phyloP scores from a whole-genome alignment of 164 flowering plant species.

The Nelumbo lutea region DNA sequence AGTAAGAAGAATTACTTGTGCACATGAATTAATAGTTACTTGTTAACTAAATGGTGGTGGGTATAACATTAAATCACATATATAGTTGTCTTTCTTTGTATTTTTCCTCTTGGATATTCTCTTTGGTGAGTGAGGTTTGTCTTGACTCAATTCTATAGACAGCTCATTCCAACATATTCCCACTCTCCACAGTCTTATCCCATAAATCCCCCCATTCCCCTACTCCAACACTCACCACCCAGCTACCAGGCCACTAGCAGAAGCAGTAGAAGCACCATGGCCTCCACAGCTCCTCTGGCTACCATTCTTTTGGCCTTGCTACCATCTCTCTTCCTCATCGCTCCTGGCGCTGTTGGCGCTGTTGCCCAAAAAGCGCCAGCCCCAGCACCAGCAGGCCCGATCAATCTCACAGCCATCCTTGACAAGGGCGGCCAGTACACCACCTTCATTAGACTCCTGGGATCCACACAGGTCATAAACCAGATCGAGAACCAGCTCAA shows the following conservation, averaged over 20 bases:
- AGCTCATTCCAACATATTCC: constrained; percentile 56
- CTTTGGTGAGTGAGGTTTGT: neutral
- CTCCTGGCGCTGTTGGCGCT: constrained; percentile 17
- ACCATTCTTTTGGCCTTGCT: constrained; percentile 22
- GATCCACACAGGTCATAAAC: constrained; percentile 33
- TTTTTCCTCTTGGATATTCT: too few species aligned
- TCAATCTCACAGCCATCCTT: constrained; percentile 68
- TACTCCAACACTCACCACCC: constrained; percentile 5
- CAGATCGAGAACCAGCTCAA: constrained; percentile 71
- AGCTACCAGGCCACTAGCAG: neutral
- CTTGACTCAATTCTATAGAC: constrained; percentile 19
- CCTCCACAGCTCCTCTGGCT: constrained; percentile 17
- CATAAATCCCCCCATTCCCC: constrained; percentile 19
- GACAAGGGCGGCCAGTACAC: constrained; percentile 54
- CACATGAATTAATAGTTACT: too few species aligned
- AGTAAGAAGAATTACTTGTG: too few species aligned
- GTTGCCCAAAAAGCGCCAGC: constrained; percentile 42
- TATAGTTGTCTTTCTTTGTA: too few species aligned
- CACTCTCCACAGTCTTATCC: constrained; percentile 24
- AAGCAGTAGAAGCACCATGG: constrained; percentile 1
- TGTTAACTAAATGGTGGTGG: too few species aligned
- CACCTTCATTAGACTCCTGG: constrained; percentile 50
- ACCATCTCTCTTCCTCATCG: constrained; percentile 25
- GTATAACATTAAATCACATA: too few species aligned
- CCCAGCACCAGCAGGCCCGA: constrained; percentile 43